Percentiles rank a stretch among this genome's conserved stretches.
Evolutionary conservation across 1,139 yeast species (phyloP).

Genomic region (Debaryomyces fabryi): DNA sequence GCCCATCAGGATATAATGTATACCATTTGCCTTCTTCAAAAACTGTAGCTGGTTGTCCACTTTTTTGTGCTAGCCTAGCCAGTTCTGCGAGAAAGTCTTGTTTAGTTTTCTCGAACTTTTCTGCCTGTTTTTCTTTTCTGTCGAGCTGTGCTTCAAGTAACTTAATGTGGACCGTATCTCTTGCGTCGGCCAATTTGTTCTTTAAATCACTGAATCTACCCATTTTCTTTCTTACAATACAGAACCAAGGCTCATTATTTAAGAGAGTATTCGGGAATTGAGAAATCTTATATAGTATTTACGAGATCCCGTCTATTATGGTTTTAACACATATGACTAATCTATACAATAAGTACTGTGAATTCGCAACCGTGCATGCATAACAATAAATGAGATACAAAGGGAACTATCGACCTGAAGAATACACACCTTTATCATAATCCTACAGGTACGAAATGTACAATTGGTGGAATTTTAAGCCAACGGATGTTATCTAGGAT

Average conservation of each 20-base stretch:
- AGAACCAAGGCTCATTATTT: not conserved
- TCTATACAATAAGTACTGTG: not conserved
- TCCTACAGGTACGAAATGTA: not conserved
- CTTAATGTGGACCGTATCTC: not conserved
- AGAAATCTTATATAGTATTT: not conserved
- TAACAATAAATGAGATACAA: not conserved
- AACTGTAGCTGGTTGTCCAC: not conserved
- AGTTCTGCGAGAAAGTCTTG: not conserved
- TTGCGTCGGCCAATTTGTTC: not conserved
- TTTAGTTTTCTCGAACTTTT: not conserved
- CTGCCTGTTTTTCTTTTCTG: not conserved
- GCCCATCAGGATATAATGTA: not conserved
- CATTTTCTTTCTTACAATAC: not conserved
- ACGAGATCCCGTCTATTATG: not conserved
- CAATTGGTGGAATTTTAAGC: not conserved
- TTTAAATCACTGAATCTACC: not conserved
- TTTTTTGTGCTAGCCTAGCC: not conserved
- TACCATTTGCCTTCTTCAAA: not conserved
- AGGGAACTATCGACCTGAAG: not conserved
- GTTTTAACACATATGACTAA: not conserved
- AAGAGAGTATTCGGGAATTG: not conserved
- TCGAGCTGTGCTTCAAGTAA: not conserved
- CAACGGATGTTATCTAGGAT: too few relatives aligned
- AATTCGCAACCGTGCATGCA: not conserved
- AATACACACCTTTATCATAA: not conserved